phyloP scores from a whole-genome alignment of 495 filamentous ascomycete species.

The Physcia stellaris region DNA sequence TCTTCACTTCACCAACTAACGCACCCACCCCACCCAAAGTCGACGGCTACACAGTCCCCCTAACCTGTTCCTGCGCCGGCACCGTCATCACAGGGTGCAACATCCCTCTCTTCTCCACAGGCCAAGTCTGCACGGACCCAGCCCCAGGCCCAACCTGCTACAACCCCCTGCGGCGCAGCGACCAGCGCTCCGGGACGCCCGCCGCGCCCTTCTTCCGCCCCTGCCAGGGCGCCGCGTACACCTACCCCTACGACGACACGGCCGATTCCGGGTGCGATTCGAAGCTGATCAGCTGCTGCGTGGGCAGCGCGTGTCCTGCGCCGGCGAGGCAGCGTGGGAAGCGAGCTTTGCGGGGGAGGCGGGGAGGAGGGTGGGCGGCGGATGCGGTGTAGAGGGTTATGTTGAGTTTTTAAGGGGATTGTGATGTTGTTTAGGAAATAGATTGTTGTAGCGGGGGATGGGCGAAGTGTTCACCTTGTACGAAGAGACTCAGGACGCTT shows the following conservation, averaged over 20 bases:
- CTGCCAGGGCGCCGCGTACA: constrained; percentile 19
- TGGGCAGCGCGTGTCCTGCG: constrained; percentile 12
- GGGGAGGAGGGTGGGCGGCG: too few species aligned
- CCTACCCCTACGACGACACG: constrained; percentile 17
- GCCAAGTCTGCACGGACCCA: constrained; percentile 5
- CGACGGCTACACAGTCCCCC: constrained; percentile 19
- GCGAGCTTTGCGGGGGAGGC: too few species aligned
- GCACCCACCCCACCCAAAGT: too few species aligned
- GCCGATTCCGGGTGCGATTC: constrained; percentile 13
- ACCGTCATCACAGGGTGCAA: constrained; percentile 17
- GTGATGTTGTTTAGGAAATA: too few species aligned
- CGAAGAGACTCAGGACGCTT: too few species aligned
- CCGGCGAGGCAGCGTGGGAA: constrained; percentile 1
- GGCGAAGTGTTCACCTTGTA: too few species aligned
- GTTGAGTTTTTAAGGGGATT: too few species aligned
- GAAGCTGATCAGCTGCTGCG: constrained; percentile 14
- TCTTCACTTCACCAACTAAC: too few species aligned
- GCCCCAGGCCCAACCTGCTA: constrained; percentile 9
- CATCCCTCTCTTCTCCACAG: constrained; percentile 14
- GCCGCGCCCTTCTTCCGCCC: constrained; percentile 14
- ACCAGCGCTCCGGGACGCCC: constrained; percentile 8
- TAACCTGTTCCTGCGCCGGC: constrained; percentile 14
- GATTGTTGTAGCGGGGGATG: too few species aligned
- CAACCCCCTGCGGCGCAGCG: constrained; percentile 11
- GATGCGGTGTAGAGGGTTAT: too few species aligned